Evolutionary conservation across 2,329 filamentous ascomycete species (phyloP).

Genomic region (Pseudopithomyces chartarum): DNA sequence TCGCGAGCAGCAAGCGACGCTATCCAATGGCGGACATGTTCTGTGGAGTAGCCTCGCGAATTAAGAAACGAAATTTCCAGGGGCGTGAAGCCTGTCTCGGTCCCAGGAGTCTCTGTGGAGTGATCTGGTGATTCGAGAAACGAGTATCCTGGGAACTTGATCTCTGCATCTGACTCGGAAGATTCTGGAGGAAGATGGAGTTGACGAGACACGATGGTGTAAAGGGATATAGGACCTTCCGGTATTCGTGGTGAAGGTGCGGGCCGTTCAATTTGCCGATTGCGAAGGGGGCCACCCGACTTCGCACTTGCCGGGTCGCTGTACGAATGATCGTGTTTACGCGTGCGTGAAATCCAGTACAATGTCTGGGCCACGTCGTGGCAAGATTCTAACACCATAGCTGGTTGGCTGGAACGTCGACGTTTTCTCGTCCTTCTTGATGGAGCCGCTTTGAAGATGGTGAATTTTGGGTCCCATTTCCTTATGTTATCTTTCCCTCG

Average conservation of each 20-base stretch:
- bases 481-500: not conserved
- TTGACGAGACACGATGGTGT: conserved; percentile 35
- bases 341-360: conserved; percentile 17
- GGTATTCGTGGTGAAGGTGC: not conserved
- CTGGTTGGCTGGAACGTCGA: conserved; percentile 24
- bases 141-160: conserved; percentile 21
- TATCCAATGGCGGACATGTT: conserved; percentile 31
- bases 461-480: not conserved
- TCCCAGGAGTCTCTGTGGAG: conserved; percentile 10
- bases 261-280: not conserved
- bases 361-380: conserved; percentile 19
- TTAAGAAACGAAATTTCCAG: conserved; percentile 26
- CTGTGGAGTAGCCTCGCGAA: conserved; percentile 19
- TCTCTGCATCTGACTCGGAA: conserved; percentile 8
- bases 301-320: conserved; percentile 5
- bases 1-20: conserved; percentile 20
- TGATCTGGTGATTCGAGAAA: conserved; percentile 26
- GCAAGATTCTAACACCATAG: conserved; percentile 26
- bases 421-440: conserved; percentile 23
- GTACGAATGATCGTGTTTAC: conserved; percentile 23
- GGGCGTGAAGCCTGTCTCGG: conserved; percentile 15
- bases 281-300: conserved; percentile 1
- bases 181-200: conserved; percentile 18
- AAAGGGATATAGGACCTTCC: conserved; percentile 20
- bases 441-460: conserved; percentile 14